These are phyloP conservation scores for Apiospora marii DNA, from an alignment of 2,329 filamentous ascomycete species.

Conservation along the genomic window DNA sequence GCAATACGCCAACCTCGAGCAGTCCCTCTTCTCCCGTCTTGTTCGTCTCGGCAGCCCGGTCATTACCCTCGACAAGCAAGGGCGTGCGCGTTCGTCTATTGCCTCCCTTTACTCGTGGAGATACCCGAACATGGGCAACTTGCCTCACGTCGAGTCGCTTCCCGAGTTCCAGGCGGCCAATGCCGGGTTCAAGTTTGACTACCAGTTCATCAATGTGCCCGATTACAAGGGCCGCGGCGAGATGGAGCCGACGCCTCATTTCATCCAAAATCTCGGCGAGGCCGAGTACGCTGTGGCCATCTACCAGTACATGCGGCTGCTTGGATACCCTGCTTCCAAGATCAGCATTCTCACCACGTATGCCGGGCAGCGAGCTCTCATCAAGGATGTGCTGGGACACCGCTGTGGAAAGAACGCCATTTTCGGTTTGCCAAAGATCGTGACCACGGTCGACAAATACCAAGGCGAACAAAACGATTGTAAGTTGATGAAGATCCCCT, in stretches of 20 bases:
- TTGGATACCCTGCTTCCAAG: slow-evolving; percentile 84
- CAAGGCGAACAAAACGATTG: slow-evolving; percentile 99
- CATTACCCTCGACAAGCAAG: slow-evolving; percentile 91
- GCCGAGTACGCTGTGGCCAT: slow-evolving; percentile 96
- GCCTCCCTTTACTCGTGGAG: slow-evolving; percentile 94
- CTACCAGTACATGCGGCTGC: slow-evolving; percentile 95
- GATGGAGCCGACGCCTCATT: slow-evolving; percentile 89
- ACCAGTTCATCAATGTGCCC: slow-evolving; percentile 94
- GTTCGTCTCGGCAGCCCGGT: slow-evolving; percentile 92
- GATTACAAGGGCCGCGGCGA: slow-evolving; percentile 94
- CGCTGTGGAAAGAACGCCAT: slow-evolving; percentile 83
- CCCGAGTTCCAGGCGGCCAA: slow-evolving; percentile 84
- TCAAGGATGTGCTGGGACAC: slow-evolving; percentile 84
- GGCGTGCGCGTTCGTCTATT: slow-evolving; percentile 85
- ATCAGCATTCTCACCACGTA: slow-evolving; percentile 95
- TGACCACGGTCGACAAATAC: slow-evolving; percentile 97
- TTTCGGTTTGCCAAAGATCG: slow-evolving; percentile 87
- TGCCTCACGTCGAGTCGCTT: slow-evolving; percentile 74
- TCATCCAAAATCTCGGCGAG: slow-evolving; percentile 95
- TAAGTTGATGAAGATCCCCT: slow-evolving; percentile 57
- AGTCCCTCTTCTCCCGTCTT: slow-evolving; percentile 91
- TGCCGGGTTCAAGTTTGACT: slow-evolving; percentile 90
- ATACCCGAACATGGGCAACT: slow-evolving; percentile 80
- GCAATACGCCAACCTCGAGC: slow-evolving; percentile 94
- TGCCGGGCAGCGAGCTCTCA: slow-evolving; percentile 87